Evolutionary conservation across 139 green algal species (phyloP).

Genomic region (Chlamydomonas incerta): DNA sequence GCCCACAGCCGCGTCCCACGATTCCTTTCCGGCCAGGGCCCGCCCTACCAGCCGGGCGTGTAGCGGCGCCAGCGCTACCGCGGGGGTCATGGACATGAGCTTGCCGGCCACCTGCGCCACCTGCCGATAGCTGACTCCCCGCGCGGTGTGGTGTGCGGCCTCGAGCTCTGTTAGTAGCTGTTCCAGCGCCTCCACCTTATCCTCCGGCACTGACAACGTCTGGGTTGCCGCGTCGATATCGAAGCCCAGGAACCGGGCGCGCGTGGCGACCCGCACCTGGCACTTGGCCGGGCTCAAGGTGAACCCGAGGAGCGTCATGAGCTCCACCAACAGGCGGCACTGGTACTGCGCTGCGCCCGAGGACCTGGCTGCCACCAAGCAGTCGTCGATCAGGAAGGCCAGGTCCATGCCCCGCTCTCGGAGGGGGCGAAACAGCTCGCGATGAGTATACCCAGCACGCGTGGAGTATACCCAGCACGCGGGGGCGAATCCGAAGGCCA

Average conservation of each 20-base stretch:
- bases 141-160: too few species aligned
- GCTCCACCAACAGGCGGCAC: background rate
- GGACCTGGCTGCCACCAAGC: background rate
- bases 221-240: background rate
- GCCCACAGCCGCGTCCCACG: background rate
- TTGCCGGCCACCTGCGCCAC: slow-evolving; percentile 14
- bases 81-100: background rate
- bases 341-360: background rate
- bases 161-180: background rate
- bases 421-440: slow-evolving; percentile 15
- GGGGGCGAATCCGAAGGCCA: slow-evolving; percentile 9
- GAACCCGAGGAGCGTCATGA: background rate
- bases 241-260: background rate
- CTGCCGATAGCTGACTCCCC: background rate
- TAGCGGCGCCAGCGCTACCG: background rate
- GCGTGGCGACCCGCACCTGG: background rate
- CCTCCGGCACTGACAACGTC: background rate
- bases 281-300: slow-evolving; percentile 9
- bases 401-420: background rate
- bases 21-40: background rate
- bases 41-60: background rate
- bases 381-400: slow-evolving; percentile 24
- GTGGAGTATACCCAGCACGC: background rate
- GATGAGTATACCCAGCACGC: too few species aligned
- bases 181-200: background rate